These are phyloP conservation scores for Castanea crenata DNA, from an alignment of 306 rosid species.

Conservation along the genomic window DNA sequence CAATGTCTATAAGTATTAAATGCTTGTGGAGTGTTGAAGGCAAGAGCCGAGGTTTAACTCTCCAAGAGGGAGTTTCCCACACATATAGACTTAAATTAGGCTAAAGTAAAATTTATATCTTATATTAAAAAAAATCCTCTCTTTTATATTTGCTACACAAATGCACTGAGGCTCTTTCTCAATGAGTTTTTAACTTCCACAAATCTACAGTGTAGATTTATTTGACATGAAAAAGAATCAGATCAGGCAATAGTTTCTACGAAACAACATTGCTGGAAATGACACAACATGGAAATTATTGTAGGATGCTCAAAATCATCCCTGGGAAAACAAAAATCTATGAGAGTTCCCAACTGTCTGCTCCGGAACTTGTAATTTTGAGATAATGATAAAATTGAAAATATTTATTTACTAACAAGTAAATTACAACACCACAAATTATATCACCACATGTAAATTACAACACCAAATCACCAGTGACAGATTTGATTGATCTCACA, in stretches of 20 bases:
- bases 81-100: no score
- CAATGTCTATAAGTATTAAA: no score
- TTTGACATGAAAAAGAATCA: neutral
- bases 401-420: neutral
- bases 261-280: neutral
- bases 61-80: no score
- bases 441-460: neutral
- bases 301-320: neutral
- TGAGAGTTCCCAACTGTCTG: neutral
- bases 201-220: no score
- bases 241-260: neutral
- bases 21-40: no score
- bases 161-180: no score
- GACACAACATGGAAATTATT: neutral
- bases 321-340: neutral
- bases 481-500: neutral
- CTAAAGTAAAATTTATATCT: no score
- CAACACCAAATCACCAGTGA: neutral
- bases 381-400: neutral
- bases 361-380: neutral
- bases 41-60: no score
- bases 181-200: no score
- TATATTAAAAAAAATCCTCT: neutral
- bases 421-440: neutral
- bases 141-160: no score